Evolutionary conservation across 2,329 filamentous ascomycete species (phyloP).

Genomic region (Aspergillus brasiliensis): DNA sequence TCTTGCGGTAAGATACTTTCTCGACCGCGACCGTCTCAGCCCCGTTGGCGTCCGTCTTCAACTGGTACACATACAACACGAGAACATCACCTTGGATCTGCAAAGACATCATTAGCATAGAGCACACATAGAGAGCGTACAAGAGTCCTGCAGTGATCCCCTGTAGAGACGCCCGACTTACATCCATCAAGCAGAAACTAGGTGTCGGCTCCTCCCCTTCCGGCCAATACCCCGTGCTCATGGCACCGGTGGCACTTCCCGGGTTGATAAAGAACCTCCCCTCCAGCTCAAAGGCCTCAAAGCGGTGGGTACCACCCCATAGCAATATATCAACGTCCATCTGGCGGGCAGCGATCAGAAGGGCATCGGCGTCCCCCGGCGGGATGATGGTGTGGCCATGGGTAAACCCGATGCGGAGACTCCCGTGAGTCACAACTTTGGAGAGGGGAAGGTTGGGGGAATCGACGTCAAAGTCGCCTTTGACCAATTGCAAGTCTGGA

Average conservation of each 20-base stretch:
- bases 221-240: constrained; percentile 61
- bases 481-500: constrained; percentile 70
- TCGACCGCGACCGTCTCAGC: constrained; percentile 79
- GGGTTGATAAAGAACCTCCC: constrained; percentile 73
- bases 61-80: constrained; percentile 90
- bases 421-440: constrained; percentile 71
- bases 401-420: constrained; percentile 68
- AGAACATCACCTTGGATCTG: constrained; percentile 95
- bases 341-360: constrained; percentile 68
- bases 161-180: constrained; percentile 55
- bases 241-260: constrained; percentile 67
- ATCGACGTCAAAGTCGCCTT: constrained; percentile 70
- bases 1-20: constrained; percentile 84
- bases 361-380: constrained; percentile 66
- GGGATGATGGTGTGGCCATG: constrained; percentile 70
- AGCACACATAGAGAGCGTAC: neutral
- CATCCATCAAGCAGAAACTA: constrained; percentile 97
- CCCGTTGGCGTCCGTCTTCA: constrained; percentile 75
- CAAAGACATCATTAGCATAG: constrained; percentile 14
- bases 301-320: constrained; percentile 70
- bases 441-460: constrained; percentile 65
- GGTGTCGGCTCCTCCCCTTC: constrained; percentile 73
- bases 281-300: constrained; percentile 72
- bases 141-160: neutral
- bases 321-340: constrained; percentile 72